A percentile compares a stretch with the other conserved stretches of the same genome.
Conservation (phyloP, 1,284 basidiomycete genomes). For the Ustilago trichophora region DNA sequence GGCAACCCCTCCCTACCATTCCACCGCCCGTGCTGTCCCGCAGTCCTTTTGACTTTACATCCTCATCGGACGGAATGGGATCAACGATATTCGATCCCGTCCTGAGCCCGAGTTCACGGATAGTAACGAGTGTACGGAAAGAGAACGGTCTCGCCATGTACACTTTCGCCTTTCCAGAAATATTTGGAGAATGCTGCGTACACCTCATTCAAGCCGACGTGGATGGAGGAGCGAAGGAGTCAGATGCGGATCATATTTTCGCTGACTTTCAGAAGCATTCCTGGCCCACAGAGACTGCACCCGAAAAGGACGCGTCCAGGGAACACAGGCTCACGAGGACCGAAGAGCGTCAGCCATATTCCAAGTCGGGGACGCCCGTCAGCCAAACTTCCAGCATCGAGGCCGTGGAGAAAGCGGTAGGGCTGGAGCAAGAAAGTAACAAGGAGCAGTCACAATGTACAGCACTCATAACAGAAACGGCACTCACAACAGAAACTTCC, state of each 20-base stretch:
- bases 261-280: slow-evolving; percentile 12
- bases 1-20: slow-evolving; percentile 13
- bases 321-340: too few relatives aligned
- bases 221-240: slow-evolving; percentile 6
- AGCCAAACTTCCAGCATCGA: too few relatives aligned
- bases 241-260: slow-evolving; percentile 27
- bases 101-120: slow-evolving; percentile 12
- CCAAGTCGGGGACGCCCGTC: too few relatives aligned
- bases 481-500: too few relatives aligned
- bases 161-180: slow-evolving; percentile 18
- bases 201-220: slow-evolving; percentile 38
- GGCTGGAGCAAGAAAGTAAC: too few relatives aligned
- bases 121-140: slow-evolving; percentile 4
- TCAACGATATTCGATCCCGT: slow-evolving; percentile 13
- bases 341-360: too few relatives aligned
- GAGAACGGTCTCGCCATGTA: slow-evolving; percentile 14
- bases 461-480: too few relatives aligned
- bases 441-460: too few relatives aligned
- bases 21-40: slow-evolving; percentile 5
- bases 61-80: not conserved
- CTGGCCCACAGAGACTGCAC: slow-evolving; percentile 10
- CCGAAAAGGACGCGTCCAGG: too few relatives aligned
- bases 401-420: too few relatives aligned
- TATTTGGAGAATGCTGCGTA: slow-evolving; percentile 33
- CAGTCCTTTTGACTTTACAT: slow-evolving; percentile 7